phyloP scores from a whole-genome alignment of 306 rosid species.

The Acacia acuminata region DNA sequence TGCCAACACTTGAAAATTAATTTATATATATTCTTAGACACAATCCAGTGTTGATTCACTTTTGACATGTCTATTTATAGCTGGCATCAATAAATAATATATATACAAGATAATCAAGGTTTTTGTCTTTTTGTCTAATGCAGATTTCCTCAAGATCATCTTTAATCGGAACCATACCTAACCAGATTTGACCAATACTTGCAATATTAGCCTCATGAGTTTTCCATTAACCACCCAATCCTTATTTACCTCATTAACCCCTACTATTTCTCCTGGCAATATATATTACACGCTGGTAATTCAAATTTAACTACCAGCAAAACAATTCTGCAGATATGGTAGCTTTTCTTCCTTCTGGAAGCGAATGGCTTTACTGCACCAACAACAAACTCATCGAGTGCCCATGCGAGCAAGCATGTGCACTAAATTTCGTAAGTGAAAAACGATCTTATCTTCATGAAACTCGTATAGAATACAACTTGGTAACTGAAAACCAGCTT shows the following conservation, averaged over 20 bases:
- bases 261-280: background rate
- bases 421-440: background rate
- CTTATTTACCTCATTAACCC: background rate
- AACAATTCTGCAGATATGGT: background rate
- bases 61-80: constrained; percentile 30
- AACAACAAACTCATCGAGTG: background rate
- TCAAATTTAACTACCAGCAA: background rate
- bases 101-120: constrained; percentile 21
- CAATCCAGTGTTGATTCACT: background rate
- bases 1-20: constrained; percentile 16
- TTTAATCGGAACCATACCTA: constrained; percentile 11
- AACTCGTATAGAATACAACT: background rate
- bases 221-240: constrained; percentile 10
- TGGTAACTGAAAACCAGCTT: background rate
- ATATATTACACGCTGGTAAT: background rate
- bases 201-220: constrained; percentile 3
- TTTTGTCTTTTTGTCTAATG: constrained; percentile 25
- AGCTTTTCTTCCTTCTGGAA: background rate
- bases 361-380: constrained; percentile 15
- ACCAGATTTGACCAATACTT: constrained; percentile 19
- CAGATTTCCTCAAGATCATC: constrained; percentile 20
- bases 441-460: background rate
- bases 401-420: background rate
- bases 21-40: background rate
- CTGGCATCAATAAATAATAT: constrained; percentile 32